Base-by-base conservation (phyloP, 2,329 filamentous ascomycete genomes). In the Meredithiella fracta region DNA sequence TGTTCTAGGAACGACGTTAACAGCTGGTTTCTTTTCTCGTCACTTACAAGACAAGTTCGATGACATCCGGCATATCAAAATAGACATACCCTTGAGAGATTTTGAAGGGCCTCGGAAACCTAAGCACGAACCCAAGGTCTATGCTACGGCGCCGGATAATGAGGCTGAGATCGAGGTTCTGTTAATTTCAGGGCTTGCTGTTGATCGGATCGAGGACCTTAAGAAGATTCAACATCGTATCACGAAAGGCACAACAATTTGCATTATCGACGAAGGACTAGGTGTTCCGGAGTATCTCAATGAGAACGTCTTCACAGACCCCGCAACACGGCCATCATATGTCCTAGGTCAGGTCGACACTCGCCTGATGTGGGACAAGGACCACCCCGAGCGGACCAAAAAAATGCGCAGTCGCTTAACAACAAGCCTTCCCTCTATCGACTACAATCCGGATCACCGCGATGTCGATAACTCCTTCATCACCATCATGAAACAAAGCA, bases 271-370 rank as follows among this genome's bases (percentile, higher is more conserved):
- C 57, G 86, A 91, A 60, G 88, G 90, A 1, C 78, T 97, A 67
- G 91, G 92, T 0, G 72, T 88, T 1, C 73, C 88, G n/a, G 89
- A 97, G 51, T 76, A 82, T 51, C 74, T 96, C 42, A 88, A 87
- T 62, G 68, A 75, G 34, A 67, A 75, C 9, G 67, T 94, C 26
- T 96, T 95, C 62, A 75, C 78, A 0, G 77, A 90, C 59, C 73
- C 77, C 0, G 65, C 69, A 0, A 72, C 70, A 0, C 76, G 85
- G 25, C 92, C 92, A 1, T 79, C 78, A 56, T 95, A 94, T 62
- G 73, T 96, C 58, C 65, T 89, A 26, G 87, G 86, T 7, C 73
- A 80, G 57, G 72, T 76, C 66, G 70, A 67, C n/a, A 70, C 77
- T 58, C 67, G 69, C 0, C 60, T 82, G 3, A 68, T 62, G 2